phyloP scores from a whole-genome alignment of 495 filamentous ascomycete species.

The Penicillium crystallinum region DNA sequence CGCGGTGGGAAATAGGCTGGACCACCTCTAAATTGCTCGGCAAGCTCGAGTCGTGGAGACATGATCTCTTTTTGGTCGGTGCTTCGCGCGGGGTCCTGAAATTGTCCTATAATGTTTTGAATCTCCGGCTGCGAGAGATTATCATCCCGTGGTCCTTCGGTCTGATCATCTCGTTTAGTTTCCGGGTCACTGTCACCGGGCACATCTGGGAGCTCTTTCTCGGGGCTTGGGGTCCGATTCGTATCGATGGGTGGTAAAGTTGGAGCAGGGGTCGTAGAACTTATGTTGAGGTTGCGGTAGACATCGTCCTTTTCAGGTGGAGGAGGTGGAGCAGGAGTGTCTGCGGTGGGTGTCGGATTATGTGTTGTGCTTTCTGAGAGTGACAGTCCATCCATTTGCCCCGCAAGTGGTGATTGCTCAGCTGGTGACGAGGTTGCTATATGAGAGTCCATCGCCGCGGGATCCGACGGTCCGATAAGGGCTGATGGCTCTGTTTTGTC shows the following conservation, averaged over 20 bases:
- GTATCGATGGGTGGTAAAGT: constrained; percentile 48
- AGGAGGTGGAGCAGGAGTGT: constrained; percentile 34
- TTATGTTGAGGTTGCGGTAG: constrained; percentile 64
- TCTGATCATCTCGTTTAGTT: constrained; percentile 39
- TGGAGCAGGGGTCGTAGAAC: constrained; percentile 52
- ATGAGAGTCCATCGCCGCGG: constrained; percentile 4
- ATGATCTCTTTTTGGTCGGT: constrained; percentile 70
- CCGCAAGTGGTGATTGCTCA: constrained; percentile 25
- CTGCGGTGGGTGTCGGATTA: constrained; percentile 13
- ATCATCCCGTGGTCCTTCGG: constrained; percentile 55
- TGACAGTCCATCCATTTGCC: constrained; percentile 33
- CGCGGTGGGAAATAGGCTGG: constrained; percentile 70
- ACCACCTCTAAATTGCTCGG: constrained; percentile 60
- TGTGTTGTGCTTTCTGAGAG: constrained; percentile 22
- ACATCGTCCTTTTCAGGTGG: constrained; percentile 46
- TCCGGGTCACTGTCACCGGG: constrained; percentile 49
- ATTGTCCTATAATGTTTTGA: constrained; percentile 90
- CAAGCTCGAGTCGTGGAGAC: constrained; percentile 71
- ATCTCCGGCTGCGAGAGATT: constrained; percentile 74
- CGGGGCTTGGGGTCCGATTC: constrained; percentile 33
- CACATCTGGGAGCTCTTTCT: constrained; percentile 51
- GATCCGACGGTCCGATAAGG: neutral
- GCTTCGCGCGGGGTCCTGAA: constrained; percentile 61
- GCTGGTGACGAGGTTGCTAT: constrained; percentile 9
- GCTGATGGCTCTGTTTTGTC: constrained; percentile 1